phyloP scores from a whole-genome alignment of 2,329 filamentous ascomycete genomes.

The Plenodomus lindquistii region DNA sequence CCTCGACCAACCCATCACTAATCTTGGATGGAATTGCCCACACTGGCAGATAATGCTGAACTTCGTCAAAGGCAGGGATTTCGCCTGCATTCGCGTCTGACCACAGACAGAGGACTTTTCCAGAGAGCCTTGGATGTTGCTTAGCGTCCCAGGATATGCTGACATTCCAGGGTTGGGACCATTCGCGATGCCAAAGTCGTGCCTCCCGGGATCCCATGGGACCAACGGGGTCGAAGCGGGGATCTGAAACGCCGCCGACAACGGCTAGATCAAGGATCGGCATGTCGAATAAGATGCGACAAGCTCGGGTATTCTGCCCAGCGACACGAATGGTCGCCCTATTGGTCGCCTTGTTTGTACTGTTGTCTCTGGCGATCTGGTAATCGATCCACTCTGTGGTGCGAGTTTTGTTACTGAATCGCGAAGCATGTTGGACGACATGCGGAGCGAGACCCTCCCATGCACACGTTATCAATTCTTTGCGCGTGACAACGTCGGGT shows the following conservation, averaged over 20 bases:
- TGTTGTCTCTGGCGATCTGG: slow-evolving; percentile 54
- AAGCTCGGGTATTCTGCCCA: slow-evolving; percentile 77
- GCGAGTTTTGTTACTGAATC: slow-evolving; percentile 30
- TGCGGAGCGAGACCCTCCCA: slow-evolving; percentile 72
- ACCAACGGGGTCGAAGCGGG: slow-evolving; percentile 67
- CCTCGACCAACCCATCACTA: slow-evolving; percentile 79
- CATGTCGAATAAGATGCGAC: slow-evolving; percentile 72
- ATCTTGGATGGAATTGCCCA: slow-evolving; percentile 82
- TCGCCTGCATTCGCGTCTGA: slow-evolving; percentile 77
- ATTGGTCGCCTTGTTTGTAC: slow-evolving; percentile 46
- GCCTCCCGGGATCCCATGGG: slow-evolving; percentile 68
- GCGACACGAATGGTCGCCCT: slow-evolving; percentile 67
- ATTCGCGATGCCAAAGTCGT: slow-evolving; percentile 80
- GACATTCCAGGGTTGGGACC: slow-evolving; percentile 76
- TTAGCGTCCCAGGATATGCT: slow-evolving; percentile 66
- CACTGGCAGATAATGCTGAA: slow-evolving; percentile 71
- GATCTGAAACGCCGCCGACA: slow-evolving; percentile 62
- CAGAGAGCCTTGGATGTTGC: slow-evolving; percentile 47
- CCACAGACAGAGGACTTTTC: slow-evolving; percentile 79
- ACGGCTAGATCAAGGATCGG: slow-evolving; percentile 69
- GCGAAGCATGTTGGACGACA: slow-evolving; percentile 55
- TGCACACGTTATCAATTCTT: slow-evolving; percentile 66
- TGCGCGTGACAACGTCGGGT: slow-evolving; percentile 47
- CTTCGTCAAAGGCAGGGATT: slow-evolving; percentile 84
- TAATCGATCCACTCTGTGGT: slow-evolving; percentile 64